Evolutionary conservation across 2,329 filamentous ascomycete genomes (phyloP), one percentile per base, ranked within the genome.

Genomic region (Fusarium xylarioides): DNA sequence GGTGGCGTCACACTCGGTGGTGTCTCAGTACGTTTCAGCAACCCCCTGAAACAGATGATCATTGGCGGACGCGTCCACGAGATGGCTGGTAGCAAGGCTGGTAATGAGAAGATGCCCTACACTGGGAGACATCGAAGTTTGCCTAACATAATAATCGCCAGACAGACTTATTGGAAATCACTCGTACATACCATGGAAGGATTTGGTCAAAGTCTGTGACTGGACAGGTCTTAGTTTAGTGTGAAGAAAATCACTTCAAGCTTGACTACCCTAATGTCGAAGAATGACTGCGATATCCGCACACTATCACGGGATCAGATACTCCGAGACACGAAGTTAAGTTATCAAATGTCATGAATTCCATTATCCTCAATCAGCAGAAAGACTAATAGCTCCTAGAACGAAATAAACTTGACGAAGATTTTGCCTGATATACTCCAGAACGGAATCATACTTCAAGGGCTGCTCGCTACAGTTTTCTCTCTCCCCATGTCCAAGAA

Each of bases 201-300:
- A 26, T 43, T 43, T 43, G 10, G 42, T 26, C 7, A 7, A 12
- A 9, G n/a, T 26, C n/a, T 44, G 14, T 21, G 16, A 4, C 42
- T 44, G 23, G 7, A 6, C 23, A 7, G 42, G 11, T 26, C 11
- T 26, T 12, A 11, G 42, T 18, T 26, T 18, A 26, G 0, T 12
- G 7, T 26, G 23, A 44, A 11, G 23, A 14, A 26, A 19, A 19
- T 26, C 23, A 26, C 11, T 14, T 10, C 11, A 19, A 26, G 7
- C 11, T 44, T 18, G 3, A 14, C 7, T 26, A 26, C n/a, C 11
- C 7, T 16, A 14, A 1, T 18, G 23, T 9, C 4, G 15, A 26
- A 12, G 5, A 26, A 26, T 0, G 42, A 26, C 16, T 5, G 7
- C 4, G n/a, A 5, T 23, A 3, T 4, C 4, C 11, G 5, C 0